A percentile compares a stretch with the other conserved stretches of the same genome.
Evolutionary conservation across 495 filamentous ascomycete species (phyloP).

Genomic region (Glarea lozoyensis): DNA sequence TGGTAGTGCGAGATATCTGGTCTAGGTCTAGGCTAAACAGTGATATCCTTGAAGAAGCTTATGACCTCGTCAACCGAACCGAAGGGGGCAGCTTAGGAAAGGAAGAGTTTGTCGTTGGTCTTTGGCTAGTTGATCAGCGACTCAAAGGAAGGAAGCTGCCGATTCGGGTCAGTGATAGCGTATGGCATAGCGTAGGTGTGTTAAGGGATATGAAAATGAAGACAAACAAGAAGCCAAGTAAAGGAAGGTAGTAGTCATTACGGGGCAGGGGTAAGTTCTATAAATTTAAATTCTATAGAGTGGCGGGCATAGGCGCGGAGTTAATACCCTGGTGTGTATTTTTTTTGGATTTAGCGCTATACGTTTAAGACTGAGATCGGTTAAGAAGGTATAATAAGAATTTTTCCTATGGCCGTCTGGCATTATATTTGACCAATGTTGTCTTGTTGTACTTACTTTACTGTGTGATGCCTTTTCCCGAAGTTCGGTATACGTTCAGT

Average conservation of each 20-base stretch:
- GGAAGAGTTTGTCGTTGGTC: slow-evolving; percentile 88
- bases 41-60: slow-evolving; percentile 68
- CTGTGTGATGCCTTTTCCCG: too few relatives aligned
- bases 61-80: slow-evolving; percentile 69
- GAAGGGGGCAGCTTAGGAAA: slow-evolving; percentile 51
- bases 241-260: neutral
- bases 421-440: too few relatives aligned
- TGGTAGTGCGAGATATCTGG: slow-evolving; percentile 86
- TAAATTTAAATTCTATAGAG: too few relatives aligned
- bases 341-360: too few relatives aligned
- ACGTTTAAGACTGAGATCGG: too few relatives aligned
- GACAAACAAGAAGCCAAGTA: slow-evolving; percentile 1
- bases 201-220: slow-evolving; percentile 25
- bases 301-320: too few relatives aligned
- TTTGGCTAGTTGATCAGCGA: slow-evolving; percentile 91
- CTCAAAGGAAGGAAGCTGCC: slow-evolving; percentile 86
- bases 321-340: too few relatives aligned
- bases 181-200: slow-evolving; percentile 76
- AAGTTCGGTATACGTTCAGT: too few relatives aligned
- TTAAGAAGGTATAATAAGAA: too few relatives aligned
- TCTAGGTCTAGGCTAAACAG: slow-evolving; percentile 58
- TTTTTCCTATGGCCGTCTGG: too few relatives aligned
- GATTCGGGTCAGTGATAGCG: slow-evolving; percentile 63
- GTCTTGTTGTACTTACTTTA: too few relatives aligned
- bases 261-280: too few relatives aligned